Base-by-base conservation (phyloP, 176 grass and related monocot species). In the Musa schizocarpa region DNA sequence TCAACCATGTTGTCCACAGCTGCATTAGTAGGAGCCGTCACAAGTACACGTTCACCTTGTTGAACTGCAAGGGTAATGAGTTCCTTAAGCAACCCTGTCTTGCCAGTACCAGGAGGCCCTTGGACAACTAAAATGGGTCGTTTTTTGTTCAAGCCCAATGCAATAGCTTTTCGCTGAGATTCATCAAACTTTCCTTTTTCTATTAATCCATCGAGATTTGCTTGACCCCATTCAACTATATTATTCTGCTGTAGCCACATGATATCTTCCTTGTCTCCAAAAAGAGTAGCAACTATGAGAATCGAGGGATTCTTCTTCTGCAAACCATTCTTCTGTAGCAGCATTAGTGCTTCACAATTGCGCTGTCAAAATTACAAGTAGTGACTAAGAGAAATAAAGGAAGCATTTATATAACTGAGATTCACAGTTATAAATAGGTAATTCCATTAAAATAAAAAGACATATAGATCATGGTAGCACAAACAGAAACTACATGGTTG, bases 301-400 rank as follows among this genome's bases (percentile, higher is more conserved):
- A 91, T 98, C 55, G 94, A 91, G 20, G 79, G 77, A 84, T 91
- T 98, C 75, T 56, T 86, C 77, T 93, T 82, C 66, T 91, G 88
- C 74, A 98, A 80, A 78, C 94, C 94, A 54, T 87, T 93, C 80
- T 89, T 93, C 73, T 89, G 86, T 50, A 98, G 90, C 34, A 91
- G 86, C 90, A 98, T 93, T 69, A 98, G 65, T 64, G 94, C 90
- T 89, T 98, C 94, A 85, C 89, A 89, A 77, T 98, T 98, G 12
- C 86, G 82, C 94, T 98, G 90, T 49, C 79, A 86, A 82, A 88
- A 86, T 75, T 73, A 22, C 8, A 73, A 59, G 61, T 13, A 59
- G 63, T 17, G 69, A 79, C 82, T 21, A 71, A 11, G 48, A 59
- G 24, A 73, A 48, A 13, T 25, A 55, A 22, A 22, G 68, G 21